phyloP scores from a whole-genome alignment of 805 yeast genomes.

The Saccharomycopsis oosterbeekiorum region DNA sequence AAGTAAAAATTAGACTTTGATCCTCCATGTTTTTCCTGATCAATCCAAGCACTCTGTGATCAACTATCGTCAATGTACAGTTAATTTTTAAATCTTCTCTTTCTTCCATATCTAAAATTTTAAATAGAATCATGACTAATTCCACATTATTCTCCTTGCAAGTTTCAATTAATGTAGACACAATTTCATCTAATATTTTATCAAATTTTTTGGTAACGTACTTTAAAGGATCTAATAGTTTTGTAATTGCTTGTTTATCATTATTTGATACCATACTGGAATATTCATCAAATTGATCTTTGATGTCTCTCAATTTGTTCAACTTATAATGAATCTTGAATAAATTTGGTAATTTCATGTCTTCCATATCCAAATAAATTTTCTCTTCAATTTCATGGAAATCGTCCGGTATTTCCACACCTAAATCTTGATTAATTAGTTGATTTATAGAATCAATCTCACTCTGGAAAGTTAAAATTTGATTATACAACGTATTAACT shows the following conservation, averaged over 20 bases:
- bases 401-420: conserved; percentile 11
- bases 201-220: conserved; percentile 49
- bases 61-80: conserved; percentile 25
- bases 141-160: conserved; percentile 58
- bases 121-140: conserved; percentile 60
- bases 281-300: conserved; percentile 59
- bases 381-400: conserved; percentile 24
- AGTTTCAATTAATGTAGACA: conserved; percentile 61
- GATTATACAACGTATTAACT: conserved; percentile 54
- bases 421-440: conserved; percentile 38
- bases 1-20: conserved; percentile 16
- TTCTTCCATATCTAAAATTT: conserved; percentile 73
- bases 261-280: conserved; percentile 45
- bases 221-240: conserved; percentile 42
- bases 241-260: conserved; percentile 52
- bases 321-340: conserved; percentile 61
- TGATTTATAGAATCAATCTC: conserved; percentile 41
- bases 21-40: conserved; percentile 18
- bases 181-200: conserved; percentile 50
- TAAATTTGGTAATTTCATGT: conserved; percentile 42
- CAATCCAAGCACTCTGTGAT: conserved; percentile 20
- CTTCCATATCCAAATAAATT: conserved; percentile 28
- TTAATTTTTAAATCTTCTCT: conserved; percentile 57
- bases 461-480: conserved; percentile 46
- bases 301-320: conserved; percentile 64